Evolutionary conservation across 2,329 filamentous ascomycete species (phyloP), one percentile per base, ranked within the genome.

Genomic region (Metarhizium humberi): DNA sequence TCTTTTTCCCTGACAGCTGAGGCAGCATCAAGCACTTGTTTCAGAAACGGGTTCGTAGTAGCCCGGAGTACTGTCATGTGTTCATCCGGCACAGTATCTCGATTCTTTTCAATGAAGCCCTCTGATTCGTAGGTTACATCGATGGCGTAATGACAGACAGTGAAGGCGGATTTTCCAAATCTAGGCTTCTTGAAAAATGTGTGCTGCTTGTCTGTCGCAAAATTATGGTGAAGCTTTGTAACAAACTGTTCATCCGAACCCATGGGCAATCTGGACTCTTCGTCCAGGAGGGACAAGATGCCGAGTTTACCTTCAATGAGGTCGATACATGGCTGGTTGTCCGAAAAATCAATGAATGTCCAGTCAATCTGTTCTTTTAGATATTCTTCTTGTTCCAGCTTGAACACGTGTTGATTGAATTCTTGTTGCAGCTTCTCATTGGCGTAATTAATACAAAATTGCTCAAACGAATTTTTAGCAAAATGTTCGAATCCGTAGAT

Each of bases 401-500:
- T 96, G 82, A 99, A 99, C 40, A 99, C 94, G 67, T 99, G 94
- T 69, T 95, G 90, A 73, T 99, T 99, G 78, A 99, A 99, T 70
- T 97, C 92, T 71, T 99, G 94, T 70, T 99, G 94, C 54, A 99
- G 78, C 74, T 99, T 99, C 74, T 99, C 94, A 72, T 99, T 99
- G 73, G 94, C 94, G 67, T 99, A 99, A 74, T 99, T 99, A 81
- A 99, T 99, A 75, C 94, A 99, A 73, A 99, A 99, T 71, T 99
- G 94, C 71, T 99, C 94, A 66, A 99, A 99, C 0, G 94, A 99
- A 76, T 99, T 99, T 78, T 96, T 97, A 59, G 94, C 92, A 67
- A 99, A 99, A 73, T 97, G 94, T 72, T 99, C 94, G 67, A 99
- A 99, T 60, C 92, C 92, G 72, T 97, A 97, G 63, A 99, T 99